Conservation (phyloP, 441 rosid genomes). For the Theobroma grandiflorum region DNA sequence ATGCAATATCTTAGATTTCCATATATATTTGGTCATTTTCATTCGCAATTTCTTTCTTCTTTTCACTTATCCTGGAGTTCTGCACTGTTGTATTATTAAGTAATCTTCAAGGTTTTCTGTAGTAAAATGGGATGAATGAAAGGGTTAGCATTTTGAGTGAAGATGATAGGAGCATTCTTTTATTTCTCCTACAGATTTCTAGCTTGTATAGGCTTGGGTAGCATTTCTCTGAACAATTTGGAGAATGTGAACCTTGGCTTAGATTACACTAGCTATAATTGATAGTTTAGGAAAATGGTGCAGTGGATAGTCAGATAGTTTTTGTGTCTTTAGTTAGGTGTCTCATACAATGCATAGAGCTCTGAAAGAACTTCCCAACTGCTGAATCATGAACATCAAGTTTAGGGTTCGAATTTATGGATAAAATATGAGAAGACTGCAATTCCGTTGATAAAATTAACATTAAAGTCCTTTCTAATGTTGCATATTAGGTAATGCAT, state of each 20-base stretch:
- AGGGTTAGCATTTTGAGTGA: not conserved
- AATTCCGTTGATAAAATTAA: not conserved
- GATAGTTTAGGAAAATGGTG: not conserved
- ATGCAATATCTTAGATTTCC: not conserved
- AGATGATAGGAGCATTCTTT: not conserved
- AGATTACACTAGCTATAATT: not conserved
- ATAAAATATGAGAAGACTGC: not conserved
- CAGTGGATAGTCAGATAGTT: not conserved
- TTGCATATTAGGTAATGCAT: not conserved
- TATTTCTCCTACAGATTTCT: not conserved
- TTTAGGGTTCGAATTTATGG: not conserved
- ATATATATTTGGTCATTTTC: not conserved
- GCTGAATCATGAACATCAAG: not conserved
- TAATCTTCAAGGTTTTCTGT: not conserved
- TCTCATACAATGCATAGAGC: not conserved
- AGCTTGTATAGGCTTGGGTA: not conserved
- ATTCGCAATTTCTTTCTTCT: not conserved
- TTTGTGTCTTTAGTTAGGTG: not conserved
- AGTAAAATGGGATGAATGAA: not conserved
- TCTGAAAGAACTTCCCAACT: not conserved
- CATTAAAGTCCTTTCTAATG: not conserved
- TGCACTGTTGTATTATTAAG: not conserved
- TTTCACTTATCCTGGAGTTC: not conserved
- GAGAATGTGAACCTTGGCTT: not conserved
- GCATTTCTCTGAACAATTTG: too few relatives aligned